These are phyloP conservation scores for Colletotrichum sp. DNA, from an alignment of 2,329 filamentous ascomycete species.

Conservation along the genomic window DNA sequence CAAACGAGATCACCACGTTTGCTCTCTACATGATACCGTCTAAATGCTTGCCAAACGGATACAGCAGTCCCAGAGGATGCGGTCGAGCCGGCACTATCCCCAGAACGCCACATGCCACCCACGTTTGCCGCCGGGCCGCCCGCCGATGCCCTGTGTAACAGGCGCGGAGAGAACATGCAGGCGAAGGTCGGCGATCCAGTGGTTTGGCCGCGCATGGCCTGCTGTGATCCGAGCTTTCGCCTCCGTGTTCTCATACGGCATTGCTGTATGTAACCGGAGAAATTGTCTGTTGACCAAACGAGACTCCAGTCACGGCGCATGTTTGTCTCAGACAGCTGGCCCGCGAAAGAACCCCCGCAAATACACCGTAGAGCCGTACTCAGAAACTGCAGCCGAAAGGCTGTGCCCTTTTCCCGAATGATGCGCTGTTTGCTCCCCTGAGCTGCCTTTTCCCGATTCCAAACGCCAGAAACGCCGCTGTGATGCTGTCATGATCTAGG, in stretches of 20 bases:
- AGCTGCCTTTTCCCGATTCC: not conserved
- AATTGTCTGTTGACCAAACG: constrained; percentile 10
- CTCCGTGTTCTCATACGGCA: not conserved
- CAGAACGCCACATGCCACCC: constrained; percentile 5
- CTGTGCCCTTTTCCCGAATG: not conserved
- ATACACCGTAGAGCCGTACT: not conserved
- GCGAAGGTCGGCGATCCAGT: not conserved
- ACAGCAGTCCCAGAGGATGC: not conserved
- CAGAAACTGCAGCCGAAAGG: not conserved
- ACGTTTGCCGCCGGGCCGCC: not conserved
- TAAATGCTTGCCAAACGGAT: not conserved
- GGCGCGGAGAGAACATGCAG: not conserved
- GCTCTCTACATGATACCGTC: constrained; percentile 1
- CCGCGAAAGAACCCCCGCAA: not conserved
- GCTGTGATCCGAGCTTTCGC: constrained; percentile 5
- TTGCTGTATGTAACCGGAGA: constrained; percentile 19
- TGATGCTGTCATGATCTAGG: constrained; percentile 8
- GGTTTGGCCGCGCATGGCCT: not conserved
- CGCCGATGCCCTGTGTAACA: not conserved
- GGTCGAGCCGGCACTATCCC: not conserved
- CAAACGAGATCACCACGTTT: constrained; percentile 4
- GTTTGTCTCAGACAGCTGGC: constrained; percentile 11
- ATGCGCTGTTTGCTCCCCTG: not conserved
- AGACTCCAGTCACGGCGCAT: constrained; percentile 4
- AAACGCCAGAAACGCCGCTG: constrained; percentile 15